Evolutionary conservation across 495 filamentous ascomycete genomes (phyloP).

Genomic region (Chlorociboria aeruginascens): DNA sequence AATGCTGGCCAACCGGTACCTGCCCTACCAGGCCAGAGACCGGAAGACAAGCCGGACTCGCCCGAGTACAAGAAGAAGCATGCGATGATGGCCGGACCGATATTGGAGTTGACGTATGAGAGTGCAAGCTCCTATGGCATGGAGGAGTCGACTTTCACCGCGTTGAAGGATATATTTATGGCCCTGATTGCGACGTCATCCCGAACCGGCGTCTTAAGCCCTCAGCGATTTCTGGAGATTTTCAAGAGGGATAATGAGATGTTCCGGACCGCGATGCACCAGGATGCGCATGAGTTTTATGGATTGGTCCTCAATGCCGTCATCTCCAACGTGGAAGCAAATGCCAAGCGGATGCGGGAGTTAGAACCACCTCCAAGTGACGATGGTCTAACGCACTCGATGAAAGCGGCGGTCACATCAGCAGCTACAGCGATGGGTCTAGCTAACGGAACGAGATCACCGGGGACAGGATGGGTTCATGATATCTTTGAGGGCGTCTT

Average conservation of each 20-base stretch:
- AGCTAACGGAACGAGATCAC: conserved; percentile 26
- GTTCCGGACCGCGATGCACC: conserved; percentile 94
- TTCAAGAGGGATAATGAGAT: conserved; percentile 91
- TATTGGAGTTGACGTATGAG: conserved; percentile 69
- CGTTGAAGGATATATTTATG: conserved; percentile 92
- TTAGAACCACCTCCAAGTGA: conserved; percentile 28
- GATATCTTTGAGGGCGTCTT: conserved; percentile 91
- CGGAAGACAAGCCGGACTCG: conserved; percentile 68
- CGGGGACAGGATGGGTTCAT: conserved; percentile 81
- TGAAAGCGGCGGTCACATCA: conserved; percentile 33
- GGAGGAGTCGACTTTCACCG: conserved; percentile 88
- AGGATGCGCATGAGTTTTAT: conserved; percentile 96
- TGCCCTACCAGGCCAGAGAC: conserved; percentile 26
- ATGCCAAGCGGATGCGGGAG: conserved; percentile 47
- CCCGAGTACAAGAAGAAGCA: conserved; percentile 96
- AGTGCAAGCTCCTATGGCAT: conserved; percentile 77
- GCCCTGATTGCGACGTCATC: conserved; percentile 71
- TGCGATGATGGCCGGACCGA: conserved; percentile 74
- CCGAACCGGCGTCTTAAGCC: conserved; percentile 83
- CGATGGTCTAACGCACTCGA: conserved; percentile 25
- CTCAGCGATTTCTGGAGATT: conserved; percentile 85
- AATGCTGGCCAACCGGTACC: conserved; percentile 27
- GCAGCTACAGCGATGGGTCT: conserved; percentile 23
- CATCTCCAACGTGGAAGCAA: conserved; percentile 81
- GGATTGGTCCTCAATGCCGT: conserved; percentile 94